Percentiles rank a stretch among this genome's conserved stretches.
These are phyloP conservation scores for Colletotrichum sansevieriae DNA, from an alignment of 2,329 filamentous ascomycete species.

Conservation along the genomic window DNA sequence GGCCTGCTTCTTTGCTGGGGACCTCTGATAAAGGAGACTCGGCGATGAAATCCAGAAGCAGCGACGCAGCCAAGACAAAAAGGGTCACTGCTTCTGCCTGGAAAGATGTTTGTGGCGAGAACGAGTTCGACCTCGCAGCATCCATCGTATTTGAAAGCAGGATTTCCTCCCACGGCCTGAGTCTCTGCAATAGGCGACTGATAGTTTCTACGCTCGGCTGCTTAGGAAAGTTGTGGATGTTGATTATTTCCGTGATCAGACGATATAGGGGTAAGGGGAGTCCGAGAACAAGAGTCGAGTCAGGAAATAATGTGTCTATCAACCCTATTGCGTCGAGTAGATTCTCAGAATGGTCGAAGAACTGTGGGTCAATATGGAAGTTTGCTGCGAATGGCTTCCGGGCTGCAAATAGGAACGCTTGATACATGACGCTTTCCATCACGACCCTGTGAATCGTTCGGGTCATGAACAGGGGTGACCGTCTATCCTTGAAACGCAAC, in stretches of 20 bases:
- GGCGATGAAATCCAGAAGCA: neutral
- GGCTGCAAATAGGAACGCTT: neutral
- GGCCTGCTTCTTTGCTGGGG: neutral
- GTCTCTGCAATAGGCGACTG: neutral
- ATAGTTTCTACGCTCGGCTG: neutral
- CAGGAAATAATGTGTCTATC: neutral
- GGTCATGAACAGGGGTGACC: neutral
- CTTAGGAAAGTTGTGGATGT: neutral
- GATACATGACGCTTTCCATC: constrained; percentile 12
- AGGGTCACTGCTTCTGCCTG: neutral
- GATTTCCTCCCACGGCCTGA: constrained; percentile 1
- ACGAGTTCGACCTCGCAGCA: fast-evolving
- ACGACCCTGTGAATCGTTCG: constrained; percentile 1
- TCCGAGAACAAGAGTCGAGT: neutral
- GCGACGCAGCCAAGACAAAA: neutral
- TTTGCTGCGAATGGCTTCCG: neutral
- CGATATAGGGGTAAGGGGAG: constrained; percentile 8
- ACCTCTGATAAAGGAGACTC: neutral
- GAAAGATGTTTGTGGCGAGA: neutral
- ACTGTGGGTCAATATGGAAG: neutral
- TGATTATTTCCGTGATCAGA: constrained; percentile 4
- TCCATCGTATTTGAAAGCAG: fast-evolving
- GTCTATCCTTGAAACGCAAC: neutral
- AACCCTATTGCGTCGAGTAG: neutral
- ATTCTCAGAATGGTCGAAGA: neutral